Base-by-base conservation (phyloP, 805 yeast genomes). In the Starmerella stellata region DNA sequence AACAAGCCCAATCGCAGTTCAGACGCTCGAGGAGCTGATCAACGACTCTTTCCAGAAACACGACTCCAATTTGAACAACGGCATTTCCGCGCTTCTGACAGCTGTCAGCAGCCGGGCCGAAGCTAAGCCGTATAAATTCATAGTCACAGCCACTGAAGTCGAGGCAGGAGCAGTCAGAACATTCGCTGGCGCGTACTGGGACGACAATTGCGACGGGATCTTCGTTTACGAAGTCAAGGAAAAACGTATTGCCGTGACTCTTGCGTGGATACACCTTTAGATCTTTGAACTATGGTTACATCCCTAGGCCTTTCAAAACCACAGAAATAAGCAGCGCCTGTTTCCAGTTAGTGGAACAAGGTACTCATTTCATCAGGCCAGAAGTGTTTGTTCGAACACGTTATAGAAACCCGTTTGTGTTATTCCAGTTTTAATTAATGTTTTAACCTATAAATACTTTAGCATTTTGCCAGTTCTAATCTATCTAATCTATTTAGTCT, bases 171-270 rank as follows among this genome's bases (percentile, higher is more conserved):
- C 52, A 5, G 17, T 47, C 25, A 30, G 35, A 20, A 38, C 50
- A 3, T 41, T 16, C 29, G 36, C 40, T 1, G 55, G 53, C 2
- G 55, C 52, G 18, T 47, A 25, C 34, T 52, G 55, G 55, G 45
- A 50, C 35, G 36, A 45, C 4, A 38, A 39, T 16, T 48, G 43
- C n/a, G 55, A 52, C 38, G 55, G 55, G 32, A 29, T 29, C 19
- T 17, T 15, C 19, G 32, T 29, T 9, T 15, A 17, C 32, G 19
- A 15, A 8, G 7, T 29, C 9, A 17, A 29, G 14, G 19, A 29
- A 9, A 15, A 29, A 15, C 16, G 19, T 7, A 15, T 29, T 29
- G 19, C 14, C 9, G 32, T 29, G 32, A 29, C 16, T 7, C 7
- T 29, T 29, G 32, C 32, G 14, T 29, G 32, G 32, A 29, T 29